A percentile compares a stretch with the other conserved stretches of the same genome.
phyloP scores from a whole-genome alignment of 495 filamentous ascomycete species.

The Xylaria acuta region DNA sequence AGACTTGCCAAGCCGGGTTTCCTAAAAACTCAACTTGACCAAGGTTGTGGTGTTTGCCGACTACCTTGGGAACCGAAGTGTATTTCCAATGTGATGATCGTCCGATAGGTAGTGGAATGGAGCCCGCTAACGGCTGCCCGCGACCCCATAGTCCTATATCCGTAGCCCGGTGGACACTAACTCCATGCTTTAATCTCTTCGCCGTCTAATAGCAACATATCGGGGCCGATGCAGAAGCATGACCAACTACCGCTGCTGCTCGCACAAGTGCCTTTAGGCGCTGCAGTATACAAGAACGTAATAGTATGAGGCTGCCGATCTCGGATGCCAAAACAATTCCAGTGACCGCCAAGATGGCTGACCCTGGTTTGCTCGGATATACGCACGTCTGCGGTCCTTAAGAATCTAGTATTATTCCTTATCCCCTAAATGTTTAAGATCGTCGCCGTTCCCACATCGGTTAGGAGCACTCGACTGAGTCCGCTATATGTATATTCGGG shows the following conservation, averaged over 20 bases:
- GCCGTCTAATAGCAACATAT: neutral
- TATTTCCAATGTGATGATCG: neutral
- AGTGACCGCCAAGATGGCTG: neutral
- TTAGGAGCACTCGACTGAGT: too few species aligned
- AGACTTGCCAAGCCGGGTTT: neutral
- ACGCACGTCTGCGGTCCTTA: too few species aligned
- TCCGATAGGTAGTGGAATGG: neutral
- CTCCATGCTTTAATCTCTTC: neutral
- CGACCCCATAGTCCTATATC: neutral
- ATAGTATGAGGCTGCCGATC: neutral
- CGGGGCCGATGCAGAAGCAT: neutral
- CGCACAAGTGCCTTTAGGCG: neutral
- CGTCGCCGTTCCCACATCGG: too few species aligned
- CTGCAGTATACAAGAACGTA: neutral
- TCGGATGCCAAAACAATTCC: neutral
- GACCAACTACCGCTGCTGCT: neutral
- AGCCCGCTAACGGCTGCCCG: neutral
- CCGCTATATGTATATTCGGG: too few species aligned
- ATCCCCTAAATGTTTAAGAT: too few species aligned
- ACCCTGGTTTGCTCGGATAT: too few species aligned
- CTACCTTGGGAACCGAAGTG: neutral
- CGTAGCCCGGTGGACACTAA: neutral
- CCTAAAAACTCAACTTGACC: neutral
- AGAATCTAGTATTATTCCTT: too few species aligned
- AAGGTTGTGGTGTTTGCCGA: too few species aligned